Conservation (phyloP, 306 rosid species). For the Glycine tomentella region DNA sequence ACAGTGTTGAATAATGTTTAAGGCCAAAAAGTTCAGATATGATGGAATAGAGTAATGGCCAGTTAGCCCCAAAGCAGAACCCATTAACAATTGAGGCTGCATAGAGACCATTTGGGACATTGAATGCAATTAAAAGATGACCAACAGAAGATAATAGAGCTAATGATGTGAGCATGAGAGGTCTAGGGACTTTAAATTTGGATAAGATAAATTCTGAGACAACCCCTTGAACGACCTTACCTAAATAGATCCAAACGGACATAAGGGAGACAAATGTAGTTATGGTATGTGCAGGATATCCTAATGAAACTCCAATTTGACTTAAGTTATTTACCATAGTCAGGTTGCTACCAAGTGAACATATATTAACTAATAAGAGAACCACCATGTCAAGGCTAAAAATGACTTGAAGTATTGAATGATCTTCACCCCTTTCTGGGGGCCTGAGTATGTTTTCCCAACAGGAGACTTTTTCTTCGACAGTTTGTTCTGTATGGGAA, state of each 20-base stretch:
- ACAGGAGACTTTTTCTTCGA: conserved; percentile 21
- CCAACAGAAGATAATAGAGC: conserved; percentile 56
- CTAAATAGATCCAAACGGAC: conserved; percentile 61
- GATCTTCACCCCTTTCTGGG: conserved; percentile 58
- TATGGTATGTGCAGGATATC: conserved; percentile 55
- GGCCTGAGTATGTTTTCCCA: conserved; percentile 50
- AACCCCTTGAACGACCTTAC: conserved; percentile 54
- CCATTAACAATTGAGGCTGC: conserved; percentile 71
- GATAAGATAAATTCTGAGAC: conserved; percentile 51
- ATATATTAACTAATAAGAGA: conserved; percentile 55
- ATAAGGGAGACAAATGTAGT: conserved; percentile 61
- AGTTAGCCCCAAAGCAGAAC: conserved; percentile 77
- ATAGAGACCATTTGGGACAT: conserved; percentile 60
- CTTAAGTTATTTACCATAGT: conserved; percentile 64
- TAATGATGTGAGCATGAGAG: conserved; percentile 55
- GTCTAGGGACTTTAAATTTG: conserved; percentile 56
- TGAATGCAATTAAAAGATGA: conserved; percentile 60
- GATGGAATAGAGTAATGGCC: conserved; percentile 74
- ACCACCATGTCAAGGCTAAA: conserved; percentile 58
- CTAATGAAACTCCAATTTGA: conserved; percentile 63
- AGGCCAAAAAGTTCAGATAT: conserved; percentile 83
- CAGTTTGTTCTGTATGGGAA: conserved; percentile 30
- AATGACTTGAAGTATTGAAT: conserved; percentile 65
- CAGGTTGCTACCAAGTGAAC: conserved; percentile 65
- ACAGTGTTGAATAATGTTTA: conserved; percentile 71